phyloP scores from a whole-genome alignment of 306 rosid genomes.

The Arachis stenosperma region DNA sequence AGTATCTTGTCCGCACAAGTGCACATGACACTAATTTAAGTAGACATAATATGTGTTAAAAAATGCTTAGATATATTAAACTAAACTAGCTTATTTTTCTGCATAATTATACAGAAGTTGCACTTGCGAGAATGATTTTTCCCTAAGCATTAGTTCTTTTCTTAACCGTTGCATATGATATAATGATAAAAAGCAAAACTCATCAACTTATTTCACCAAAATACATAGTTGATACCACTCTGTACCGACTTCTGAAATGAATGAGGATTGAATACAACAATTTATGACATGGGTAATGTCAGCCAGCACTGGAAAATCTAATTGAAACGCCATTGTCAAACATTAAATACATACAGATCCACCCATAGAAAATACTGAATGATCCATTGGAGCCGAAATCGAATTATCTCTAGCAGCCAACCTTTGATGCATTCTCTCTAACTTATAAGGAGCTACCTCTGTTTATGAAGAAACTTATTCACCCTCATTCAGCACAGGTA shows the following conservation, averaged over 20 bases:
- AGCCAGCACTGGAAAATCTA: constrained; percentile 37
- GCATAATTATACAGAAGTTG: constrained; percentile 1
- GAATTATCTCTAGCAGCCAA: constrained; percentile 39
- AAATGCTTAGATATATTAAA: too few species aligned
- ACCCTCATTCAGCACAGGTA: constrained; percentile 78
- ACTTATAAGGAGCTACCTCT: constrained; percentile 35
- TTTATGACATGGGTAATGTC: constrained; percentile 19
- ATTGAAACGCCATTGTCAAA: constrained; percentile 38
- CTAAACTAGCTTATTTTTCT: not conserved
- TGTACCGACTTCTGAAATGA: constrained; percentile 35
- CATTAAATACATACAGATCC: constrained; percentile 43
- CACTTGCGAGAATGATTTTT: not conserved
- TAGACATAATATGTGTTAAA: too few species aligned
- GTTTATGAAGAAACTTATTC: constrained; percentile 46
- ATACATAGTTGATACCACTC: constrained; percentile 31
- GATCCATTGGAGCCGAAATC: constrained; percentile 42
- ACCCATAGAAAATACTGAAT: constrained; percentile 32
- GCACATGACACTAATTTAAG: too few species aligned
- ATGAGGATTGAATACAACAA: constrained; percentile 40
- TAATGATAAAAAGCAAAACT: not conserved
- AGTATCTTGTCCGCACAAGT: too few species aligned
- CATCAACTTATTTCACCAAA: constrained; percentile 41
- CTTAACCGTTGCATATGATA: not conserved
- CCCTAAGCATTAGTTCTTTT: constrained; percentile 19
- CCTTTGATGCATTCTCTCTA: constrained; percentile 29